Evolutionary conservation across 768 basidiomycete genomes (phyloP).

Genomic region (Podaxis rugospora): DNA sequence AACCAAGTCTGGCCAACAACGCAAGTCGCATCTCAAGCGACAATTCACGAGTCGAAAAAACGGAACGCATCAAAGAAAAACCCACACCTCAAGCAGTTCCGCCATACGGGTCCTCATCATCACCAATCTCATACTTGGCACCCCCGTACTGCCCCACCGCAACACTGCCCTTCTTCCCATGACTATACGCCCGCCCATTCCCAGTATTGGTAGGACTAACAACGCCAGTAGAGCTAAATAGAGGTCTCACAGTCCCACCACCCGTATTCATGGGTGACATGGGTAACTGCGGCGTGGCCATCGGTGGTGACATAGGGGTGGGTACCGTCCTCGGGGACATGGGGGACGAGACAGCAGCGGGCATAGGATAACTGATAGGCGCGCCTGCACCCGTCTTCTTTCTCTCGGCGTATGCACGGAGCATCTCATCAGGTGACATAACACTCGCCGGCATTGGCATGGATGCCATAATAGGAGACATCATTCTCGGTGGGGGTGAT

Average conservation of each 20-base stretch:
- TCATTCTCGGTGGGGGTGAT: conserved; percentile 4
- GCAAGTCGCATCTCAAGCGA: background rate
- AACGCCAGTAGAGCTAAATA: background rate
- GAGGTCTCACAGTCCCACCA: background rate
- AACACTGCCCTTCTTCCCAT: background rate
- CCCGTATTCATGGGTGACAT: background rate
- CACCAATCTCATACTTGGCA: conserved; percentile 4
- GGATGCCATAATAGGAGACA: conserved; percentile 27
- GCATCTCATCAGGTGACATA: conserved; percentile 69
- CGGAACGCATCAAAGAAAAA: background rate
- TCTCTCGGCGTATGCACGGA: conserved; percentile 49
- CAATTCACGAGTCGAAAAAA: background rate
- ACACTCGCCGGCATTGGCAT: conserved; percentile 32
- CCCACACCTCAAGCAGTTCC: background rate
- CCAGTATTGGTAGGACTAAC: conserved; percentile 4
- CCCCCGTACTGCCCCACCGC: background rate
- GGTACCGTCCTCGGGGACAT: background rate
- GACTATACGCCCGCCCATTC: background rate
- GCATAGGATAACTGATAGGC: conserved; percentile 22
- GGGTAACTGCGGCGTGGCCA: background rate
- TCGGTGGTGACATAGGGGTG: conserved; percentile 2
- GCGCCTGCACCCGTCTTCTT: conserved; percentile 17
- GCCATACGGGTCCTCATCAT: conserved; percentile 4
- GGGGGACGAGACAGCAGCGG: conserved; percentile 13
- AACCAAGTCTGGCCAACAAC: background rate